A percentile compares a stretch with the other conserved stretches of the same genome.
Conservation (phyloP, 768 basidiomycete species). For the Auricularia auricula-judae region DNA sequence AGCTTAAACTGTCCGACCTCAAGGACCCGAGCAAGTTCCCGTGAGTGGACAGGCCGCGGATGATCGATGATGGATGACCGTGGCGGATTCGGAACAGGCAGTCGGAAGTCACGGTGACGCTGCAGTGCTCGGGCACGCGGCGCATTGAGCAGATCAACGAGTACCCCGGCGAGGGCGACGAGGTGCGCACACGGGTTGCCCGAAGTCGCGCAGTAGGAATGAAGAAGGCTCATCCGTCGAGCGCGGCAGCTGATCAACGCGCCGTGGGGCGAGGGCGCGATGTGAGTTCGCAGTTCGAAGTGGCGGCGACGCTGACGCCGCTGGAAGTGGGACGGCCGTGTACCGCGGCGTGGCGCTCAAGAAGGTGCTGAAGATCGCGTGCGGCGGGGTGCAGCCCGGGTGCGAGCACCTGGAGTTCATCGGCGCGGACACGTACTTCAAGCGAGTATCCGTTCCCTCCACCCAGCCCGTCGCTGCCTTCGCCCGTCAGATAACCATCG, state of each 20-base stretch:
- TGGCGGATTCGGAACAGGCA: constrained; percentile 22
- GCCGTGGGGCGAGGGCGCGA: constrained; percentile 42
- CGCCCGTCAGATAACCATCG: constrained; percentile 6
- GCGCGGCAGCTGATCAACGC: constrained; percentile 31
- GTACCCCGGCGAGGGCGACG: constrained; percentile 45
- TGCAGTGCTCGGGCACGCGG: constrained; percentile 44
- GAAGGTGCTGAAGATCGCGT: constrained; percentile 41
- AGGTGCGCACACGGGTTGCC: no score
- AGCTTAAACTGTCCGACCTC: constrained; percentile 35
- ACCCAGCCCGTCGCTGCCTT: neutral
- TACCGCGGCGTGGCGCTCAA: constrained; percentile 43
- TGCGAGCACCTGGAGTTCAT: constrained; percentile 44
- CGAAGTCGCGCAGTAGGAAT: neutral
- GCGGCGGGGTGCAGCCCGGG: constrained; percentile 37
- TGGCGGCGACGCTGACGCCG: no score
- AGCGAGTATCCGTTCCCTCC: constrained; percentile 18
- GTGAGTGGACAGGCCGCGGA: constrained; percentile 18
- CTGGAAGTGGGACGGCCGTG: constrained; percentile 35
- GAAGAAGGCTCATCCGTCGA: neutral
- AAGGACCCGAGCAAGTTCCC: constrained; percentile 37
- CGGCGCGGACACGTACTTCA: constrained; percentile 48
- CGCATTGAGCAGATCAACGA: constrained; percentile 40
- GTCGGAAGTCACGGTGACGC: constrained; percentile 37
- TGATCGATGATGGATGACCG: neutral
- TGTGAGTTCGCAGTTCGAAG: constrained; percentile 19